A percentile compares a stretch with the other conserved stretches of the same genome.
Conservation (phyloP, 2,329 filamentous ascomycete species). For the Fonsecaea multimorphosa region DNA sequence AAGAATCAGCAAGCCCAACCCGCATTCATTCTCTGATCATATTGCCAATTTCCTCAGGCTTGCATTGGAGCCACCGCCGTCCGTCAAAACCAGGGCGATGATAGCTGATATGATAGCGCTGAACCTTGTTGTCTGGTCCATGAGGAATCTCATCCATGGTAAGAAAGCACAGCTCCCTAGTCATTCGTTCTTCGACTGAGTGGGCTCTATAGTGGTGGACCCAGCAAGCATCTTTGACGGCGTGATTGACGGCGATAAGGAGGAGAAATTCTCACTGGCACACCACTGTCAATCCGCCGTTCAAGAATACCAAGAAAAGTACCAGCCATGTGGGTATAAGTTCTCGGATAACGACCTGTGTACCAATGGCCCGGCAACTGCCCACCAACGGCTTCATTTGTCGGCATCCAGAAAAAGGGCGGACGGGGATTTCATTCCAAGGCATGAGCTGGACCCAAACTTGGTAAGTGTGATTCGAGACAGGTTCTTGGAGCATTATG, state of each 20-base stretch:
- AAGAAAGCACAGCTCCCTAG: neutral
- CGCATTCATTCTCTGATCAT: conserved; percentile 5
- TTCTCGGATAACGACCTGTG: conserved; percentile 9
- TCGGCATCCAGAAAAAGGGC: conserved; percentile 8
- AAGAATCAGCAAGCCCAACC: conserved; percentile 14
- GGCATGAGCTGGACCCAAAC: conserved; percentile 1
- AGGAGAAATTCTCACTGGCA: conserved; percentile 7
- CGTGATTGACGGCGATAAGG: neutral
- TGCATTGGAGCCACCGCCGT: neutral
- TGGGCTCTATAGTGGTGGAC: conserved; percentile 5
- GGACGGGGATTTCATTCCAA: neutral
- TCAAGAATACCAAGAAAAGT: conserved; percentile 14
- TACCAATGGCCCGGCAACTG: conserved; percentile 7
- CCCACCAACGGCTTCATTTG: conserved; percentile 15
- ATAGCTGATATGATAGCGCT: conserved; percentile 10
- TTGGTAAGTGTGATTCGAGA: conserved; percentile 9
- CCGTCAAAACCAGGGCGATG: neutral
- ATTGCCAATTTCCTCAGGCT: conserved; percentile 19
- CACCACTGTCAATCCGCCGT: conserved; percentile 8
- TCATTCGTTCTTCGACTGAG: neutral
- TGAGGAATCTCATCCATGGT: conserved; percentile 15
- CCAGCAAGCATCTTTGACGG: conserved; percentile 11
- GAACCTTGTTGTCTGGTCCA: conserved; percentile 10
- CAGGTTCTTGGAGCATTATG: conserved; percentile 15
- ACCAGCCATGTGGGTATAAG: conserved; percentile 15